These are phyloP conservation scores for Neopestalotiopsis sp. DNA, from an alignment of 2,329 filamentous ascomycete genomes.

Conservation along the genomic window DNA sequence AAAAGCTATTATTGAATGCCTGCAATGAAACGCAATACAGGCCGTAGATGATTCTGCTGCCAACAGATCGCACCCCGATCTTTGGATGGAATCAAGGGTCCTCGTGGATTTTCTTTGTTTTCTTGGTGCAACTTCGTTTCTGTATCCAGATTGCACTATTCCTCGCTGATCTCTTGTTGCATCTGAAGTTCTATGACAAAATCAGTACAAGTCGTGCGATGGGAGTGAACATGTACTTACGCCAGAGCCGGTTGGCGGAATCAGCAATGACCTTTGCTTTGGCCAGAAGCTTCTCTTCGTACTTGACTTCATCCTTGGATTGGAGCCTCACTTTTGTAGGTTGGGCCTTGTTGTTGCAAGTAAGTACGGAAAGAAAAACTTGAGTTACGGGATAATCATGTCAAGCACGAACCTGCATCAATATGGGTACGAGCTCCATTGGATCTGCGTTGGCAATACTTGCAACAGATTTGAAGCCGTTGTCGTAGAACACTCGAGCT, in stretches of 20 bases:
- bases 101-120: not conserved
- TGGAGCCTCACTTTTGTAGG: slow-evolving; percentile 67
- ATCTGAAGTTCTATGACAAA: slow-evolving; percentile 51
- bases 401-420: slow-evolving; percentile 65
- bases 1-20: too few relatives aligned
- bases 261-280: slow-evolving; percentile 74
- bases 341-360: slow-evolving; percentile 60
- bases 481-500: slow-evolving; percentile 76
- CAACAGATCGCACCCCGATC: too few relatives aligned
- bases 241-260: slow-evolving; percentile 74
- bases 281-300: slow-evolving; percentile 65
- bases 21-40: too few relatives aligned
- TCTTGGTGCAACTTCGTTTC: not conserved
- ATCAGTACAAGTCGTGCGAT: slow-evolving; percentile 17
- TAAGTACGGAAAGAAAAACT: not conserved
- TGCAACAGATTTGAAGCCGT: slow-evolving; percentile 72
- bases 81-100: too few relatives aligned
- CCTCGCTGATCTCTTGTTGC: slow-evolving; percentile 55
- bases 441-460: slow-evolving; percentile 73
- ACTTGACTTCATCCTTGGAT: slow-evolving; percentile 62
- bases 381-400: not conserved
- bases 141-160: slow-evolving; percentile 34
- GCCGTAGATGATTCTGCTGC: too few relatives aligned
- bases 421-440: slow-evolving; percentile 71
- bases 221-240: slow-evolving; percentile 45